phyloP scores from a whole-genome alignment of 805 yeast genomes.

The Wickerhamomyces ciferrii region DNA sequence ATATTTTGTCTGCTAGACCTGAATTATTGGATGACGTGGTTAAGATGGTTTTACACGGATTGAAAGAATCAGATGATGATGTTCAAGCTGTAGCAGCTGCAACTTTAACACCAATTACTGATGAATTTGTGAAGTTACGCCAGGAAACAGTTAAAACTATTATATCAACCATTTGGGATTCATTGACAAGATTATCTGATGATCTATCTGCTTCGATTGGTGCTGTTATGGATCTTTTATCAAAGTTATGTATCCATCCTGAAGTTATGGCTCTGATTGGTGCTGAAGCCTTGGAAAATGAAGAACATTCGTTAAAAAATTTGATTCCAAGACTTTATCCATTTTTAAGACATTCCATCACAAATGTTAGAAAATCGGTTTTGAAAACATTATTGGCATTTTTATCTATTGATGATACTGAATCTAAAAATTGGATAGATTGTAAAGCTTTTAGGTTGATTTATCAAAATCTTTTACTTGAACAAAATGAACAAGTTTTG shows the following conservation, averaged over 20 bases:
- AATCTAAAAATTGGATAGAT: slow-evolving; percentile 67
- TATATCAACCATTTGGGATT: slow-evolving; percentile 81
- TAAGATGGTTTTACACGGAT: slow-evolving; percentile 81
- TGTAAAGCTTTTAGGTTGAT: slow-evolving; percentile 68
- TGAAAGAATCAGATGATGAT: slow-evolving; percentile 81
- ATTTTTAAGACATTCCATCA: slow-evolving; percentile 87
- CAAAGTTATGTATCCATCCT: slow-evolving; percentile 78
- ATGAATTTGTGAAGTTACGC: slow-evolving; percentile 72
- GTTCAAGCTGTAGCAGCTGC: slow-evolving; percentile 97
- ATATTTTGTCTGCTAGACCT: slow-evolving; percentile 56
- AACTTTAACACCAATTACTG: slow-evolving; percentile 83
- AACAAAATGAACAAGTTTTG: slow-evolving; percentile 75
- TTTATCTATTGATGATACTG: slow-evolving; percentile 48
- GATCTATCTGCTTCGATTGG: slow-evolving; percentile 95
- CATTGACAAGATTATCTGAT: slow-evolving; percentile 78
- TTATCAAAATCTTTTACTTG: slow-evolving; percentile 84
- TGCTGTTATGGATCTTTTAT: slow-evolving; percentile 89
- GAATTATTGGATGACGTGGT: slow-evolving; percentile 64
- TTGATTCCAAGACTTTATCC: slow-evolving; percentile 92
- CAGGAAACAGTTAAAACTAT: slow-evolving; percentile 39
- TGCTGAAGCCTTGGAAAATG: slow-evolving; percentile 45
- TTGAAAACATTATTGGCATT: slow-evolving; percentile 77
- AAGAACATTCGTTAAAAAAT: slow-evolving; percentile 56
- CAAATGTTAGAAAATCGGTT: slow-evolving; percentile 87
- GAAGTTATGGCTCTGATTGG: slow-evolving; percentile 73